Evolutionary conservation across 23 red algal species (phyloP).

Genomic region (Agarophyton chilense): DNA sequence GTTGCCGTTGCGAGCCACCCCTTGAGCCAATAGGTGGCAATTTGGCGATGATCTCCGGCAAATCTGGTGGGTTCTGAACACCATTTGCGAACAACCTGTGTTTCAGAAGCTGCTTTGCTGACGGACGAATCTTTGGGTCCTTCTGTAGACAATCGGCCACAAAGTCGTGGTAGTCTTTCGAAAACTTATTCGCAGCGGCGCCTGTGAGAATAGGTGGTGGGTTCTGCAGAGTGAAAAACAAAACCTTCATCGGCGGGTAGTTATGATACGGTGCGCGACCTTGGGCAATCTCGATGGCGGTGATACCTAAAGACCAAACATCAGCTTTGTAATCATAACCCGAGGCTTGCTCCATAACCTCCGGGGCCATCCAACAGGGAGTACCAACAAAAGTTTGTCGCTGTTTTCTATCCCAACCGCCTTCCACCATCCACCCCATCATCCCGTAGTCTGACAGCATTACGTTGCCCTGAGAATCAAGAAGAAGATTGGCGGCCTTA

Average conservation of each 20-base stretch:
- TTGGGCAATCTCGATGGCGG: slow-evolving; percentile 90
- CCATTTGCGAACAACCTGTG: slow-evolving; percentile 73
- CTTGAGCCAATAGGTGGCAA: slow-evolving; percentile 73
- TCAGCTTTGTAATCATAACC: slow-evolving; percentile 99
- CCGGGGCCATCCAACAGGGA: slow-evolving; percentile 98
- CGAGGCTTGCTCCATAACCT: slow-evolving; percentile 94
- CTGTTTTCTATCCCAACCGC: slow-evolving; percentile 82
- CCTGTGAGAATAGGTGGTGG: slow-evolving; percentile 84
- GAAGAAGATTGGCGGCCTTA: slow-evolving; percentile 89
- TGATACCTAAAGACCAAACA: slow-evolving; percentile 96
- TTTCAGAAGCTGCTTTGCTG: slow-evolving; percentile 80
- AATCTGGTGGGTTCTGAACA: slow-evolving; percentile 61
- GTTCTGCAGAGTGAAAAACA: slow-evolving; percentile 87
- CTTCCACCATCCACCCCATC: slow-evolving; percentile 98
- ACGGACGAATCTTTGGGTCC: slow-evolving; percentile 80
- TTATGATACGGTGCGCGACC: slow-evolving; percentile 81
- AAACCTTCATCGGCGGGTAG: slow-evolving; percentile 91
- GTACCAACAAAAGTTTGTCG: slow-evolving; percentile 99
- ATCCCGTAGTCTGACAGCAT: slow-evolving; percentile 93
- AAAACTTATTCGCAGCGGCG: slow-evolving; percentile 55
- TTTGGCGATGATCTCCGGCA: slow-evolving; percentile 65
- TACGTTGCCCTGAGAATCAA: slow-evolving; percentile 76
- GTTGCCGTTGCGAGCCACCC: slow-evolving; percentile 58
- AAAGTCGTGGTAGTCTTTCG: slow-evolving; percentile 80
- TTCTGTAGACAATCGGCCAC: slow-evolving; percentile 87